Conservation (phyloP, 2,329 filamentous ascomycete species). For the Penicillium sp. region DNA sequence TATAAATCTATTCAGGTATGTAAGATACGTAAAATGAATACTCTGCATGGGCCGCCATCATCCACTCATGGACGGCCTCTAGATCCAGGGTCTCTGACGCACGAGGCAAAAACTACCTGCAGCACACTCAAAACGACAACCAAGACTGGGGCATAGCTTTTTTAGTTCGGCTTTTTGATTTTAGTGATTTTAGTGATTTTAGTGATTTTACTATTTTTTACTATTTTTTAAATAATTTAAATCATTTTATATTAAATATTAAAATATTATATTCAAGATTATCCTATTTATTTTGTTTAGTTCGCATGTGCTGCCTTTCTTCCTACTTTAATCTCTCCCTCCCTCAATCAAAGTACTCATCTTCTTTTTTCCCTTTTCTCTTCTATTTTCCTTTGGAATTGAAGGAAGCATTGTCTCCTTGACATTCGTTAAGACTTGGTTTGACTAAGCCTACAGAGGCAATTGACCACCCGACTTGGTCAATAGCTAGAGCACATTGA, state of each 20-base stretch:
- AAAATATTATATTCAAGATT: slow-evolving; percentile 20
- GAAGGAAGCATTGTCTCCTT: slow-evolving; percentile 24
- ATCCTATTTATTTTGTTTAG: slow-evolving; percentile 15
- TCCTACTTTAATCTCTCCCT: slow-evolving; percentile 23
- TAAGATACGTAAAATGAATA: slow-evolving; percentile 17
- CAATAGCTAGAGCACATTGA: neutral
- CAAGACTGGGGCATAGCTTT: slow-evolving; percentile 23
- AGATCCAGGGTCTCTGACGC: slow-evolving; percentile 47
- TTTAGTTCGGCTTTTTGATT: slow-evolving; percentile 15
- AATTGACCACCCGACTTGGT: slow-evolving; percentile 10
- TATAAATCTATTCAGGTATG: neutral
- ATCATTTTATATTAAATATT: neutral
- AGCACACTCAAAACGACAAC: slow-evolving; percentile 44
- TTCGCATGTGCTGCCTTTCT: slow-evolving; percentile 30
- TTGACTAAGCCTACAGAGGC: neutral
- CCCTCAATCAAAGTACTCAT: slow-evolving; percentile 14
- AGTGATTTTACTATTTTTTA: neutral
- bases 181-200: slow-evolving; percentile 5
- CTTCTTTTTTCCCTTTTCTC: slow-evolving; percentile 14
- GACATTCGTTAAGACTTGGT: slow-evolving; percentile 26
- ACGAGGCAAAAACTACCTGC: slow-evolving; percentile 45
- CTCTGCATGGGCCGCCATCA: slow-evolving; percentile 38
- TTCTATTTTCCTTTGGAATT: slow-evolving; percentile 13
- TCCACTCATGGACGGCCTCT: slow-evolving; percentile 31
- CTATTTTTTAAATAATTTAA: slow-evolving; percentile 11